Evolutionary conservation across 192 early-diverging fungal genomes (phyloP).

Genomic region (Coemansia sp.): DNA sequence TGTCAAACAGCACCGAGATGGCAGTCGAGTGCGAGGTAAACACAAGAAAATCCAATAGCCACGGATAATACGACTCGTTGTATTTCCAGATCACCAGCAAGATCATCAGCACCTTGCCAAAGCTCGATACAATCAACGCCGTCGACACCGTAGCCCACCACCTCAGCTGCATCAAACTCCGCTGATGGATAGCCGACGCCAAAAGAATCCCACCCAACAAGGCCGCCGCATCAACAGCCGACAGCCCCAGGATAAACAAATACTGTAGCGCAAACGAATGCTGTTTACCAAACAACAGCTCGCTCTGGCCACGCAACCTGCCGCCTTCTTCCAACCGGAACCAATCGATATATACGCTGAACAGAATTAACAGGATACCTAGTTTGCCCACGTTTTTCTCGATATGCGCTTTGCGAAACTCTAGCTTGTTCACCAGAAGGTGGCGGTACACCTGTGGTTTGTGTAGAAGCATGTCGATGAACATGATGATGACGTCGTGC

Average conservation of each 20-base stretch:
- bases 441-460: conserved; percentile 87
- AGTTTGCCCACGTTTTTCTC: conserved; percentile 74
- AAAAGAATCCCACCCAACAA: conserved; percentile 33
- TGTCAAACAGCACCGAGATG: conserved; percentile 55
- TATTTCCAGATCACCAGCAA: conserved; percentile 94
- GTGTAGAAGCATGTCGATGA: conserved; percentile 90
- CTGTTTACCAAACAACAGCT: conserved; percentile 66
- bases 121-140: conserved; percentile 78
- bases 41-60: conserved; percentile 76
- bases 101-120: conserved; percentile 85
- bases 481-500: conserved; percentile 82
- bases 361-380: conserved; percentile 77
- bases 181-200: conserved; percentile 41
- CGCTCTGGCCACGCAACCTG: conserved; percentile 44
- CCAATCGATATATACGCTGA: conserved; percentile 95
- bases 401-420: conserved; percentile 48
- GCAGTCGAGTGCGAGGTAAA: conserved; percentile 78
- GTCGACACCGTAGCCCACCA: conserved; percentile 54
- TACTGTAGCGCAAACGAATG: conserved; percentile 70
- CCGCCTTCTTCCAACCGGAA: conserved; percentile 78
- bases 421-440: conserved; percentile 78
- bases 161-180: conserved; percentile 21
- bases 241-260: conserved; percentile 68
- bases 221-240: conserved; percentile 59
- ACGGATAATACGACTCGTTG: conserved; percentile 76